Evolutionary conservation across 306 rosid species (phyloP), one percentile per base, ranked within the genome.

Genomic region (Cicer cuneatum): DNA sequence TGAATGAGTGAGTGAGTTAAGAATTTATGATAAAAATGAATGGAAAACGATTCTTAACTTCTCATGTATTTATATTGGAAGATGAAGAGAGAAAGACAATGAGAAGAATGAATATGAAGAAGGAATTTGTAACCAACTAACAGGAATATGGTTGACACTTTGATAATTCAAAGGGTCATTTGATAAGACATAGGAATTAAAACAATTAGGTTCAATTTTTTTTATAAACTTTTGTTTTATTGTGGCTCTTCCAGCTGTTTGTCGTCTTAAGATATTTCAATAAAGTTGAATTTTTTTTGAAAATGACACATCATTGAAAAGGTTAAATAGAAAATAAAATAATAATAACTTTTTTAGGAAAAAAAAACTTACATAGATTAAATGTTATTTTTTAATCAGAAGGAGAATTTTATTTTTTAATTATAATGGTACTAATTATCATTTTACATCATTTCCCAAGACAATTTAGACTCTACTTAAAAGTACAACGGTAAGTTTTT

Each of bases 31-130:
- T 79, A 73, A 29, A 81, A 85, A 90, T 83, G 87, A 88, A 85
- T 83, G 86, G 89, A 83, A 77, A 88, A 86, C 88, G 93, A 78
- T 86, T 83, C 84, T 94, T 89, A 71, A 78, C 89, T 79, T 94
- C 88, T 77, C 71, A 18, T 42, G 77, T 87, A 86, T 93, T 87
- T 94, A 91, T 94, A 90, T 77, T 72, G 77, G 72, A 16, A 78
- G 83, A 40, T 29, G 74, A 76, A 73, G 74, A 70, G 69, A 53
- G 62, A 54, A 78, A 71, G 67, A 73, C 66, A 38, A 38, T 67
- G 78, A 68, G 76, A 83, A 70, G 71, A 76, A 33, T 59, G 10
- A 33, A 59, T 59, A 29, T 29, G 33, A 29, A 29, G 66, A 59
- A 33, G 43, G 3, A 59, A 29, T 59, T 59, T 59, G 75, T 53